Evolutionary conservation across 2,329 filamentous ascomycete species (phyloP), one percentile per base, ranked within the genome.

Genomic region (Herpotrichia juniperi): DNA sequence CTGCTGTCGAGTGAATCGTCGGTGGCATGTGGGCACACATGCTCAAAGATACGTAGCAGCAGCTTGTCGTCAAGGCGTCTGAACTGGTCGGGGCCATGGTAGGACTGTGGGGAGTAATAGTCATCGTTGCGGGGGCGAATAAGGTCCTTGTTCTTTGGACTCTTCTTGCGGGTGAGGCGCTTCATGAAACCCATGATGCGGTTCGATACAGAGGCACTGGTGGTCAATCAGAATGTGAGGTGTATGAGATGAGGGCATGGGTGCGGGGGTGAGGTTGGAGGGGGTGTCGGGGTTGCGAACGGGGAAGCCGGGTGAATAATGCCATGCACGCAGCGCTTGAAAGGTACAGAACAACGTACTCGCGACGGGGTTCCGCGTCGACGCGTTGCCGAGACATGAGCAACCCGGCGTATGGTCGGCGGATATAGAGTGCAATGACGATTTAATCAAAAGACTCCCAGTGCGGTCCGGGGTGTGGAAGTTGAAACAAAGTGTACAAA

Each of bases 1-100:
- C 90, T 93, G 35, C 87, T 87, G 60, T 91, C 87, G 73, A 94
- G 96, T 28, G 60, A 63, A 19, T 73, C 69, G 74, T 97, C 93
- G 48, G 78, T 77, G 30, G 86, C 79, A 74, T 97, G 93, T 7
- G 93, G 93, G 65, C 93, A 97, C 50, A 97, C 87, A 61, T 86
- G 86, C 63, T 82, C 76, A 72, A 97, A 93, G 69, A 97, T 93
- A 69, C 83, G 85, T 60, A 85, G 81, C 51, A 97, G 81, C 25
- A 96, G 80, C n/a, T 82, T 76, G 22, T 81, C 76, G 9, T 91
- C 88, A 10, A 97, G 81, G 46, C 74, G 72, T 44, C 62, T 61
- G 24, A 74, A 77, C 59, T 68, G 73, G 68, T 81, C 77, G 51
- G 71, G 75, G 34, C 74, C 75, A 42, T 66, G 58, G 64, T 71